phyloP scores from a whole-genome alignment of 1,284 basidiomycete species.

The Cryptococcus depauperatus region DNA sequence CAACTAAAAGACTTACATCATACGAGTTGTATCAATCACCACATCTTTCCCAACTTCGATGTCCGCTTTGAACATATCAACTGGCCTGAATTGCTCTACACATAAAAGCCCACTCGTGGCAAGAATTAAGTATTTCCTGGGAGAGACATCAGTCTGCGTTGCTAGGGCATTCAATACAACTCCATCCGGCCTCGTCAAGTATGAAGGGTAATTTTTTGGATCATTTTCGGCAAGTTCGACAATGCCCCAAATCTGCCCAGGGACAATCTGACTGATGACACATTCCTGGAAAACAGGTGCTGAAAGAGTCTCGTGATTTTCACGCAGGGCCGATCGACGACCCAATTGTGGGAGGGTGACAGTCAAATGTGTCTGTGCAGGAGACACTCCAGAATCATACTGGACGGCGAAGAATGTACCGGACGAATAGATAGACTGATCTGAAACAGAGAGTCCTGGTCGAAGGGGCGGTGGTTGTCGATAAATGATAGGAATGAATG shows the following conservation, averaged over 20 bases:
- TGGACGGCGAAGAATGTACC: constrained; percentile 34
- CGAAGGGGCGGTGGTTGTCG: constrained; percentile 24
- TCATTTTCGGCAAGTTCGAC: constrained; percentile 40
- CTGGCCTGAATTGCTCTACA: constrained; percentile 28
- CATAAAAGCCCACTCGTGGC: constrained; percentile 33
- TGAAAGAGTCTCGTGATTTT: constrained; percentile 29
- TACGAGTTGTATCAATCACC: constrained; percentile 17
- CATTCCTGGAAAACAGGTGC: constrained; percentile 29
- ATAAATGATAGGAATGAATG: constrained; percentile 1
- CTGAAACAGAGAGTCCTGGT: constrained; percentile 11
- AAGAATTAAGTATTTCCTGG: constrained; percentile 35
- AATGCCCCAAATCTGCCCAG: constrained; percentile 78
- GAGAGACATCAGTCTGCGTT: constrained; percentile 22
- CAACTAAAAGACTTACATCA: constrained; percentile 11
- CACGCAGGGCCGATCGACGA: constrained; percentile 28
- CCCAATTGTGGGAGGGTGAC: constrained; percentile 28
- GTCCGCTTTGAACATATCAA: constrained; percentile 35
- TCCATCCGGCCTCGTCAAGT: constrained; percentile 15
- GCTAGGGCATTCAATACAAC: constrained; percentile 29
- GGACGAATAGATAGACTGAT: constrained; percentile 35
- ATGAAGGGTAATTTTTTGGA: constrained; percentile 16
- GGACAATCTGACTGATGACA: constrained; percentile 51
- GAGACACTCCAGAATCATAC: constrained; percentile 15
- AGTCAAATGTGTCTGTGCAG: constrained; percentile 21
- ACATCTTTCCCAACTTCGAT: constrained; percentile 34